Conservation (phyloP, 768 basidiomycete genomes). For the Russula sp. region DNA sequence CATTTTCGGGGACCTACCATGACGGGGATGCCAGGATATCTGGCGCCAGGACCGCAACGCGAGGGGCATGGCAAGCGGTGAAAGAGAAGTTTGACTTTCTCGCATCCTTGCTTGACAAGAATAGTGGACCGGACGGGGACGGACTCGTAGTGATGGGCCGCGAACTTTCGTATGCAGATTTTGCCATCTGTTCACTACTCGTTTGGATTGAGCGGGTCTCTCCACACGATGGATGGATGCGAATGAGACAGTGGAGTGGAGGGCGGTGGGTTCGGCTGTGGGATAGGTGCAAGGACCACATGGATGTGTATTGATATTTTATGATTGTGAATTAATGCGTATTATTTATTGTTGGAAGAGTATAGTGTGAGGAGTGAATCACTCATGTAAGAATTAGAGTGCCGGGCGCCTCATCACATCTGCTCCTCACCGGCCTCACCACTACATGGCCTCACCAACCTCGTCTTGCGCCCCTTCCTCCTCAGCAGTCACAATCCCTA, state of each 20-base stretch:
- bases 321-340: not conserved
- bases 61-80: constrained; percentile 64
- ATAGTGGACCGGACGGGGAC: constrained; percentile 55
- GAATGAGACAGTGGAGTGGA: constrained; percentile 65
- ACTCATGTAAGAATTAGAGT: not conserved
- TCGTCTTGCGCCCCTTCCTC: constrained; percentile 69
- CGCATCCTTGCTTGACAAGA: constrained; percentile 65
- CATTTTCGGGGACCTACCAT: constrained; percentile 42
- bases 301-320: constrained; percentile 56
- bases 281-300: constrained; percentile 59
- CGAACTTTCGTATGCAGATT: constrained; percentile 70
- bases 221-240: constrained; percentile 69
- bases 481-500: constrained; percentile 75
- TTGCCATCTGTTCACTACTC: constrained; percentile 66
- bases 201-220: constrained; percentile 74
- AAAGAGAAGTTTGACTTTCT: constrained; percentile 67
- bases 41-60: constrained; percentile 44
- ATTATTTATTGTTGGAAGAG: not conserved
- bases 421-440: constrained; percentile 4
- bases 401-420: constrained; percentile 19
- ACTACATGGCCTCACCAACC: constrained; percentile 35
- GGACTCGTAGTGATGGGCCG: constrained; percentile 62
- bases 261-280: constrained; percentile 65
- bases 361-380: not conserved
- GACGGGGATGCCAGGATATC: constrained; percentile 27